Conservation (phyloP, 176 grass and related monocot species). For the Carex littledalei region DNA sequence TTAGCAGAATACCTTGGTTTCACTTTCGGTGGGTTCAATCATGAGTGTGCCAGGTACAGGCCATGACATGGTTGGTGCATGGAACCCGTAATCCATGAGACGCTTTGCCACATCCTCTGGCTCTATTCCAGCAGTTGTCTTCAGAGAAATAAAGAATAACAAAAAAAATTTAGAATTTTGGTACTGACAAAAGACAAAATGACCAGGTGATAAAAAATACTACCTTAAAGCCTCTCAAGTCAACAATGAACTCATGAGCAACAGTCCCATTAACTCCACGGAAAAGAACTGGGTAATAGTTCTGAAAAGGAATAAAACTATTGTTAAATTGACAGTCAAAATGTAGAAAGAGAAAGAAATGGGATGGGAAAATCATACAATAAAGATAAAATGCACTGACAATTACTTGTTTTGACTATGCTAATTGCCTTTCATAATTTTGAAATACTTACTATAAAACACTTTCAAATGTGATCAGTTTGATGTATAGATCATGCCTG, state of each 20-base stretch:
- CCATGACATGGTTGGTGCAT: slow-evolving; percentile 98
- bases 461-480: not conserved
- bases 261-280: slow-evolving; percentile 97
- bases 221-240: slow-evolving; percentile 99
- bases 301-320: slow-evolving; percentile 39
- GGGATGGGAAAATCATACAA: not conserved
- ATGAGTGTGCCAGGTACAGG: slow-evolving; percentile 98
- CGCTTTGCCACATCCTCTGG: slow-evolving; percentile 96
- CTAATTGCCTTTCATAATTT: too few species aligned
- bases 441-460: too few species aligned
- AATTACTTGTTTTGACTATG: too few species aligned
- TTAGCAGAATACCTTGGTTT: slow-evolving; percentile 66
- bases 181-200: not conserved
- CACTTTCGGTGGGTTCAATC: slow-evolving; percentile 99
- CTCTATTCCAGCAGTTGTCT: slow-evolving; percentile 90
- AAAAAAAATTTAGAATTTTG: not conserved
- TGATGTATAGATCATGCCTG: not conserved
- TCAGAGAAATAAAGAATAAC: slow-evolving; percentile 1
- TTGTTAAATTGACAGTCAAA: slow-evolving; percentile 21
- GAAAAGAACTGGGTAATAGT: slow-evolving; percentile 96
- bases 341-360: not conserved
- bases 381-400: not conserved
- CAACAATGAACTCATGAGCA: slow-evolving; percentile 95
- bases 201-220: not conserved
- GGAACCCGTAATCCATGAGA: slow-evolving; percentile 97